Evolutionary conservation across 2,329 filamentous ascomycete species (phyloP).

Genomic region (Albifimbria verrucaria): DNA sequence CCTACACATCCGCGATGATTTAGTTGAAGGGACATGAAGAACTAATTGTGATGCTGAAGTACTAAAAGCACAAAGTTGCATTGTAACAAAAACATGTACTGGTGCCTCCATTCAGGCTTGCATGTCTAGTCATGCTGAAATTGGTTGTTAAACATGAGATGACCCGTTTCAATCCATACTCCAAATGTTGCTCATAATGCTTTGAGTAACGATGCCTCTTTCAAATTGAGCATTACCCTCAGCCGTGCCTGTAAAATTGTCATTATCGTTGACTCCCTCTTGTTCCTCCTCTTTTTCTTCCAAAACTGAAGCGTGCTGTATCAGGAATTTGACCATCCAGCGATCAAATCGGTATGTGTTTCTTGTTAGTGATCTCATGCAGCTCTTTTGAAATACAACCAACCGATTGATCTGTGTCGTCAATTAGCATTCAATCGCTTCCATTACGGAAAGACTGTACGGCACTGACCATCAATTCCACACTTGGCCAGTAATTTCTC

Average conservation of each 20-base stretch:
- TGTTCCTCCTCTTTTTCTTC: conserved; percentile 28
- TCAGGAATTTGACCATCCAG: conserved; percentile 44
- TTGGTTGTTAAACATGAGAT: background rate
- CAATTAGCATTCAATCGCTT: conserved; percentile 4
- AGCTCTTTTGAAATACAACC: conserved; percentile 28
- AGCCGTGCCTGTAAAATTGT: background rate
- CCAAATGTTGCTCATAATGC: conserved; percentile 19
- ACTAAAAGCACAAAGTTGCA: no score
- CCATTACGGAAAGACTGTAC: background rate
- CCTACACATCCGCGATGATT: no score
- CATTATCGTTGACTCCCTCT: conserved; percentile 3
- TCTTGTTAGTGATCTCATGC: conserved; percentile 19
- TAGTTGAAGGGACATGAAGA: no score
- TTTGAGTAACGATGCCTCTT: conserved; percentile 14
- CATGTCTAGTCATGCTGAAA: background rate
- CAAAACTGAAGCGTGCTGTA: conserved; percentile 26
- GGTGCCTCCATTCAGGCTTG: background rate
- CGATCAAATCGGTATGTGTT: conserved; percentile 40
- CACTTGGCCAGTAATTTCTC: conserved; percentile 29
- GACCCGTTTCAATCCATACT: conserved; percentile 1
- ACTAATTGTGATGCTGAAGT: no score
- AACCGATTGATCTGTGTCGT: conserved; percentile 24
- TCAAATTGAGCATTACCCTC: conserved; percentile 10
- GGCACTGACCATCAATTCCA: conserved; percentile 26
- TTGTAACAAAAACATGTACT: background rate